phyloP scores from a whole-genome alignment of 306 rosid genomes.

The Begonia peltatifolia region DNA sequence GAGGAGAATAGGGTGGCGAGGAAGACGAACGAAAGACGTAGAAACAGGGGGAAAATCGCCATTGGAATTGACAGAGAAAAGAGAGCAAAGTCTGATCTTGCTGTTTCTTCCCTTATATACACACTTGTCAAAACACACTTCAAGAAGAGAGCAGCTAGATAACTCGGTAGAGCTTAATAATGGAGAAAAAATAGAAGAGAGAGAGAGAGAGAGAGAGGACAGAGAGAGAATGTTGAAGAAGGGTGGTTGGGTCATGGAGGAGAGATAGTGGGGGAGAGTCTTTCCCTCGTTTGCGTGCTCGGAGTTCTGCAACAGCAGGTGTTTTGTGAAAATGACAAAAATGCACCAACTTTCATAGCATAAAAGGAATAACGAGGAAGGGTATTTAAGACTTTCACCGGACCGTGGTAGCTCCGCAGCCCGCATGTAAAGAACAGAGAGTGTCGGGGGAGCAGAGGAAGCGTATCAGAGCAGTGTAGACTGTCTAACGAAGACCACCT shows the following conservation, averaged over 20 bases:
- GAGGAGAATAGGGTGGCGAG: constrained; percentile 9
- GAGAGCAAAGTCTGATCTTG: neutral
- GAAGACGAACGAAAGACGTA: constrained; percentile 7
- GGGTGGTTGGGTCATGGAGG: neutral
- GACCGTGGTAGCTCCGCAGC: too few relatives aligned
- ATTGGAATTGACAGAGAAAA: constrained; percentile 10
- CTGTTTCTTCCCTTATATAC: too few relatives aligned
- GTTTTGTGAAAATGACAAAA: neutral
- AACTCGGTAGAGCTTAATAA: neutral
- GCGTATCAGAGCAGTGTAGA: too few relatives aligned
- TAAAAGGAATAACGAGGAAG: too few relatives aligned
- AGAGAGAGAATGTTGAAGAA: neutral
- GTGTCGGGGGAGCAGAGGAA: too few relatives aligned
- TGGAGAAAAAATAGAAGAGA: neutral
- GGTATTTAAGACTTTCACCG: too few relatives aligned
- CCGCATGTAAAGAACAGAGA: too few relatives aligned
- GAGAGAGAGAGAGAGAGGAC: neutral
- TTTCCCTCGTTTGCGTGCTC: neutral
- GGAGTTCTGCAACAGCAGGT: neutral
- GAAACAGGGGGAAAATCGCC: constrained; percentile 14
- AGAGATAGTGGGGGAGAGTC: neutral
- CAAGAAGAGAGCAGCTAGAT: neutral
- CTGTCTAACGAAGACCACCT: too few relatives aligned
- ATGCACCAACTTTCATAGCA: too few relatives aligned
- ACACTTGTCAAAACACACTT: neutral